A percentile compares a stretch with the other conserved stretches of the same genome.
These are phyloP conservation scores for Cyclanthera cordifolia DNA, from an alignment of 306 rosid species.

Conservation along the genomic window DNA sequence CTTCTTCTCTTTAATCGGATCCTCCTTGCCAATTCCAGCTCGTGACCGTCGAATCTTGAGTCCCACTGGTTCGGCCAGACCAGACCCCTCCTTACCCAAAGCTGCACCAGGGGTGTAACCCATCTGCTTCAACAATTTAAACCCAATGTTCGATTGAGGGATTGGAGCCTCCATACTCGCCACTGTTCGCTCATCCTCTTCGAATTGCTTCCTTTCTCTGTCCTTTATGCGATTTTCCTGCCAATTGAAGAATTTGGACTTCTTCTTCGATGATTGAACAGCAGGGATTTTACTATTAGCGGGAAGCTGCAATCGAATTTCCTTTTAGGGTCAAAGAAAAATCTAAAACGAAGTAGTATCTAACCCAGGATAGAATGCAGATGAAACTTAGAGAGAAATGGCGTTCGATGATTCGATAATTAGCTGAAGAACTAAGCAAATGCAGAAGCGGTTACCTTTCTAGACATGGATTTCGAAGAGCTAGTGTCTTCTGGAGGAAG, in stretches of 20 bases:
- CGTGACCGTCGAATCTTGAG: slow-evolving; percentile 70
- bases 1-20: slow-evolving; percentile 61
- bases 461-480: slow-evolving; percentile 28
- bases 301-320: slow-evolving; percentile 25
- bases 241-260: slow-evolving; percentile 42
- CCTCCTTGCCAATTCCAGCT: slow-evolving; percentile 76
- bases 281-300: slow-evolving; percentile 16
- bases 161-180: slow-evolving; percentile 73
- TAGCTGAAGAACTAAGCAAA: not conserved
- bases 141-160: slow-evolving; percentile 85
- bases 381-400: not conserved
- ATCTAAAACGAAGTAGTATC: not conserved
- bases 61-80: slow-evolving; percentile 70
- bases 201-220: slow-evolving; percentile 53
- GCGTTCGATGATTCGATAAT: not conserved
- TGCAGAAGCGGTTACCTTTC: slow-evolving; percentile 24
- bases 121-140: slow-evolving; percentile 77
- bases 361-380: not conserved
- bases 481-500: slow-evolving; percentile 33
- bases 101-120: slow-evolving; percentile 76
- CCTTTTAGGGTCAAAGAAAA: not conserved
- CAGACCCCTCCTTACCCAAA: slow-evolving; percentile 68
- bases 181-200: slow-evolving; percentile 73
- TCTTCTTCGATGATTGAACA: slow-evolving; percentile 38
- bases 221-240: slow-evolving; percentile 61